Percentiles rank a stretch among this genome's conserved stretches.
phyloP scores from a whole-genome alignment of 805 yeast species.

The Yarrowia sp. region DNA sequence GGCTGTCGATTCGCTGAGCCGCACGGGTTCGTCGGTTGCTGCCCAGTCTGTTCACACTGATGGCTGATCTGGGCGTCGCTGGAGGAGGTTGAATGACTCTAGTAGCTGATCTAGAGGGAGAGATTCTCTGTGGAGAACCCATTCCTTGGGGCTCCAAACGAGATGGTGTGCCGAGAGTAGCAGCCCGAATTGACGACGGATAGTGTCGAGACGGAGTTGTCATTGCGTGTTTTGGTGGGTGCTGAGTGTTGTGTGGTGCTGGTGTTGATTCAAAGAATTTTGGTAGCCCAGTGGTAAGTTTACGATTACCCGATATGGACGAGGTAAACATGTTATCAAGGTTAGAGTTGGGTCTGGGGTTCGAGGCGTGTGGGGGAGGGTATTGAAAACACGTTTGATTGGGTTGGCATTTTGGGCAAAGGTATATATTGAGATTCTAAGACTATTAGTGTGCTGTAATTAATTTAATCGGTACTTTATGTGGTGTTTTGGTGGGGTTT shows the following conservation, averaged over 20 bases:
- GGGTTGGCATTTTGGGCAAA: no score
- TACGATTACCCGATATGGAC: slow-evolving; percentile 14
- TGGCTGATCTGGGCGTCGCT: slow-evolving; percentile 10
- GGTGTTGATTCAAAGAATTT: no score
- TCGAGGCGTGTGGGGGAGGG: not conserved
- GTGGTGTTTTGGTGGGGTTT: not conserved
- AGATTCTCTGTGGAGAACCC: slow-evolving; percentile 1
- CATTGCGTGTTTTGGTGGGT: not conserved
- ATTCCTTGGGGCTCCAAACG: not conserved
- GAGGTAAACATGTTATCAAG: slow-evolving; percentile 15
- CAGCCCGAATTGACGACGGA: not conserved
- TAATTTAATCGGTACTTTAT: no score
- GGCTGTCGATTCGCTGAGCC: not conserved
- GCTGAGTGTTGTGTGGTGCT: no score
- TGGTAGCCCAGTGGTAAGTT: not conserved
- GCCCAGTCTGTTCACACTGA: not conserved
- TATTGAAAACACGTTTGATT: not conserved
- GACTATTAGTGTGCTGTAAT: no score
- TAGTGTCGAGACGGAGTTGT: not conserved
- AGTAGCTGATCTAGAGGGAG: not conserved
- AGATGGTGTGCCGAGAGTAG: not conserved
- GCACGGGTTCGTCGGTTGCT: not conserved
- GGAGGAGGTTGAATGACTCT: slow-evolving; percentile 4
- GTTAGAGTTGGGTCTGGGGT: slow-evolving; percentile 4
- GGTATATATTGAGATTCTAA: no score